Evolutionary conservation across 2,329 filamentous ascomycete species (phyloP), one percentile per base, ranked within the genome.

Genomic region (Pezicula carpinea): DNA sequence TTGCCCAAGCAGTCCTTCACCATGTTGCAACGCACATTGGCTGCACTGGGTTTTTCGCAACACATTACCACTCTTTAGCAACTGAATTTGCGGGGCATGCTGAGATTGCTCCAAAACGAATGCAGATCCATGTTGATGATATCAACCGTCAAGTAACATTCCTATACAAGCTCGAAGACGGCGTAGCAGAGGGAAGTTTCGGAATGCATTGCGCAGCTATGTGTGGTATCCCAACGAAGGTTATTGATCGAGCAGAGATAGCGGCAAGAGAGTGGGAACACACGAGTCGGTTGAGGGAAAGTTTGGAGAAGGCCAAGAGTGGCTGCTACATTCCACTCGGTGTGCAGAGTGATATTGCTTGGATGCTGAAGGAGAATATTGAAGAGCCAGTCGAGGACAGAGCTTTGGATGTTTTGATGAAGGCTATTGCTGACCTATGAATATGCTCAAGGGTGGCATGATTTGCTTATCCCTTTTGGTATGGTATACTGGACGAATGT

Each of bases 141-240:
- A 79, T 77, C 39, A 79, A 89, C 48, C 80, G 89, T 19, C 82
- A 84, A n/a, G 83, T 99, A n/a, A 96, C 92, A 0, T 99, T 99
- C 70, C 66, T 99, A 46, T 99, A 99, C 71, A 91, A 89, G 61
- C 79, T 99, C 0, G 93, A 97, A 67, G 80, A 89, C 13, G 93
- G 93, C 2, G 89, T 97, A 8, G 93, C 93, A 0, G 91, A 97
- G 66, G 93, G 93, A 14, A 95, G 89, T 61, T 99, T 97, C 62
- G 93, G 93, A 59, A 99, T 99, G 93, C 93, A 99, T 66, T 99
- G 93, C 64, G 93, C 93, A 1, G 85, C 89, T 50, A 99, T 99
- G 93, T 99, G 93, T 59, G 93, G 93, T 1, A 97, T 99, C 53
- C 82, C 89, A 0, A 73, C 74, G 38, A 83, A 83, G 46, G 83